Base-by-base conservation (phyloP, 306 rosid species). In the Sphenostylis stenocarpa region DNA sequence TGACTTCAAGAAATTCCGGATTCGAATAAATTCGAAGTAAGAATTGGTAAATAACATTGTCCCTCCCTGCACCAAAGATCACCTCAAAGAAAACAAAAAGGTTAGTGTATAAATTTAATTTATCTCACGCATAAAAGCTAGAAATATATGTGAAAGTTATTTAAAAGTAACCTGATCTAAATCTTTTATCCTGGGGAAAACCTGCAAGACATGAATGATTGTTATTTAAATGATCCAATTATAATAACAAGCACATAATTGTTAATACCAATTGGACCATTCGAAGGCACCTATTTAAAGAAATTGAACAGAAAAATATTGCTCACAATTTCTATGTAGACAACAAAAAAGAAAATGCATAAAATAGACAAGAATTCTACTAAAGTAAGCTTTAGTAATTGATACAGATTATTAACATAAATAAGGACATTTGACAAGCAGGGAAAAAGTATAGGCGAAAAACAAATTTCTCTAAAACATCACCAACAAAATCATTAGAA, bases 121-220 rank as follows among this genome's bases (percentile, higher is more conserved):
- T 19, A 64, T 74, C 33, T 72, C 41, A 76, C 58, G 62, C 67
- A 63, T 67, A 56, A 24, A 38, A 38, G 17, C 31, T 19, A 19
- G 39, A 64, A 23, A 65, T 57, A 72, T 51, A 52, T 29, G 16
- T 70, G 13, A 41, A 29, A 44, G 70, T 48, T 36, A 48, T 64
- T 20, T 11, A 15, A 19, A 57, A 72, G 7, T 72, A 38, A 94
- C 98, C 97, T 92, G 87, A 61, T 82, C 85, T 34, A 96, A 89
- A 71, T 89, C 91, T 75, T 90, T 89, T 60, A 94, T 88, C 84
- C 88, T 89, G 48, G 98, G 98, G 76, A 92, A 94, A 83, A 92
- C 90, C 97, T 94, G 90, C 63, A 86, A 53, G 41, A 60, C 51
- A 75, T 84, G 60, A 84, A 53, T 21, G 67, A 73, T 33, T 64